Evolutionary conservation across 2,329 filamentous ascomycete species (phyloP).

Genomic region (Alternaria triticimaculans): DNA sequence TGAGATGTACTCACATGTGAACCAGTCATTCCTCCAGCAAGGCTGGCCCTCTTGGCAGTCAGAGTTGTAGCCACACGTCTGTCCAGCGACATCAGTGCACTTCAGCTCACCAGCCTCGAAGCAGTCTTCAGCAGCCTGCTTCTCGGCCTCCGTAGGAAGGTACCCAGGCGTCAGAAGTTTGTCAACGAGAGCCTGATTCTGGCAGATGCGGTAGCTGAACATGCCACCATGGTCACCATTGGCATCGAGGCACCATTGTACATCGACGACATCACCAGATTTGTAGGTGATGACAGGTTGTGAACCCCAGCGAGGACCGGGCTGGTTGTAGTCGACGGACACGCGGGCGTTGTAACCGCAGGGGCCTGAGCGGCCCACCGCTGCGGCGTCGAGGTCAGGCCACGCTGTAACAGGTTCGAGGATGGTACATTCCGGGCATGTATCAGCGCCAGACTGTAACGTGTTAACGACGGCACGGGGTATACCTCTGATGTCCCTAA

Average conservation of each 20-base stretch:
- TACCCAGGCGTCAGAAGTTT: slow-evolving; percentile 40
- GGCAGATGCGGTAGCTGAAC: slow-evolving; percentile 45
- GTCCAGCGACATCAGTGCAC: slow-evolving; percentile 41
- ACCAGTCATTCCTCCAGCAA: slow-evolving; percentile 47
- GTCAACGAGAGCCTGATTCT: slow-evolving; percentile 40
- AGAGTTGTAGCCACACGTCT: slow-evolving; percentile 38
- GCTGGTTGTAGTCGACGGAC: slow-evolving; percentile 44
- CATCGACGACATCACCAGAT: slow-evolving; percentile 35
- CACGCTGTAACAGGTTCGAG: slow-evolving; percentile 43
- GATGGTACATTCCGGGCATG: slow-evolving; percentile 46
- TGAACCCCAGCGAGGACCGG: slow-evolving; percentile 39
- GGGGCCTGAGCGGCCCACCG: slow-evolving; percentile 41
- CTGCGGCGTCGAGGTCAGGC: slow-evolving; percentile 37
- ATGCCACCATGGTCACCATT: slow-evolving; percentile 47
- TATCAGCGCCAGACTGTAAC: slow-evolving; percentile 32
- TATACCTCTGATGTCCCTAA: no score
- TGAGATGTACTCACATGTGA: slow-evolving; percentile 28
- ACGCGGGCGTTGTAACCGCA: slow-evolving; percentile 48
- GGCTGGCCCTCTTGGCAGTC: slow-evolving; percentile 39
- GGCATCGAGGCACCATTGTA: slow-evolving; percentile 45
- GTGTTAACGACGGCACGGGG: neutral
- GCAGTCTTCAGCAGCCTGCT: slow-evolving; percentile 43
- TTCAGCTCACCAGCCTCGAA: slow-evolving; percentile 37
- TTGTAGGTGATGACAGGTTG: slow-evolving; percentile 40
- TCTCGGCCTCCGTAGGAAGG: slow-evolving; percentile 43